Evolutionary conservation across 2,329 filamentous ascomycete genomes (phyloP).

Genomic region (Nannizzia gypsea): DNA sequence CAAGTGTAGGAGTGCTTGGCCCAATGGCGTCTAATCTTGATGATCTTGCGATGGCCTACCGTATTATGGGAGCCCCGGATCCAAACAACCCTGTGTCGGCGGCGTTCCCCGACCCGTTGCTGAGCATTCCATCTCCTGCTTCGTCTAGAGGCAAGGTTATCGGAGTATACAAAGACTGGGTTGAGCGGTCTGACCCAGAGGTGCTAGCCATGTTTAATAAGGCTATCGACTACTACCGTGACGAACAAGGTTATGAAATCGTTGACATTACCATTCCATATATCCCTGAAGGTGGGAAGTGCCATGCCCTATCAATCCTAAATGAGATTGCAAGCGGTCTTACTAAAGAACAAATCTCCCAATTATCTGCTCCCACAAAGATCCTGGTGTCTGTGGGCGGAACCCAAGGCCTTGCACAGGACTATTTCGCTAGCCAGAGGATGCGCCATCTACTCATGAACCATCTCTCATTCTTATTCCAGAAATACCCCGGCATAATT

Average conservation of each 20-base stretch:
- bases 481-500: slow-evolving; percentile 59
- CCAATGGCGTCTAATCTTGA: slow-evolving; percentile 65
- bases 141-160: slow-evolving; percentile 44
- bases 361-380: slow-evolving; percentile 55
- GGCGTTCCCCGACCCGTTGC: slow-evolving; percentile 46
- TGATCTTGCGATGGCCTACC: slow-evolving; percentile 73
- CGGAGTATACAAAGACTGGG: slow-evolving; percentile 58
- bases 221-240: slow-evolving; percentile 45
- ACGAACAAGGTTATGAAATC: slow-evolving; percentile 30
- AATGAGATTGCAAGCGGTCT: slow-evolving; percentile 51
- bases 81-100: slow-evolving; percentile 48
- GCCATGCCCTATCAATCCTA: slow-evolving; percentile 68
- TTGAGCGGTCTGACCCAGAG: slow-evolving; percentile 52
- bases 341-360: slow-evolving; percentile 40
- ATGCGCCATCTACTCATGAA: slow-evolving; percentile 66
- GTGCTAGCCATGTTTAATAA: slow-evolving; percentile 53
- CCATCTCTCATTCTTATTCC: slow-evolving; percentile 61
- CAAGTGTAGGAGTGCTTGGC: slow-evolving; percentile 55
- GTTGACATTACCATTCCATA: slow-evolving; percentile 43
- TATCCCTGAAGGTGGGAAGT: slow-evolving; percentile 58
- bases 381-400: slow-evolving; percentile 54
- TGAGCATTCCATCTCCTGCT: slow-evolving; percentile 36
- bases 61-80: slow-evolving; percentile 63
- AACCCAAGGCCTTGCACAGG: slow-evolving; percentile 51
- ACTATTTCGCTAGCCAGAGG: slow-evolving; percentile 61